phyloP scores from a whole-genome alignment of 2,329 filamentous ascomycete species.

The Ophiostoma perfectum region DNA sequence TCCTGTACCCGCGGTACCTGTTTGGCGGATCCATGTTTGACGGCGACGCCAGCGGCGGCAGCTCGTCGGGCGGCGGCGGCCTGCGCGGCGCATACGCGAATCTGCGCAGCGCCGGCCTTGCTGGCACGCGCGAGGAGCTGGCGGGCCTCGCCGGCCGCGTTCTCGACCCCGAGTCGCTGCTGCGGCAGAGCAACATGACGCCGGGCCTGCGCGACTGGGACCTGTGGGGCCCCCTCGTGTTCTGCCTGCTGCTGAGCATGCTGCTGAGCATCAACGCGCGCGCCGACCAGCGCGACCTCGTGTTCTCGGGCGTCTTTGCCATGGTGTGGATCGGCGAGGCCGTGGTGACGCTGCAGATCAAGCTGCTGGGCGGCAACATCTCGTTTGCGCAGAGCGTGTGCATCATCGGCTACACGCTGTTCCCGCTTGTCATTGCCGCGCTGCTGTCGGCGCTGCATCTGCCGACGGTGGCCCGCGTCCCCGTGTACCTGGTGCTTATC shows the following conservation, averaged over 20 bases:
- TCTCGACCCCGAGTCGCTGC: conserved; percentile 57
- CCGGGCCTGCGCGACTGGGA: conserved; percentile 94
- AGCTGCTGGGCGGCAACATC: conserved; percentile 90
- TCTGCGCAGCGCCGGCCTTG: conserved; percentile 53
- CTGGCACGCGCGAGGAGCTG: conserved; percentile 57
- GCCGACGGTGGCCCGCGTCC: conserved; percentile 75
- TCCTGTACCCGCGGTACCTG: conserved; percentile 91
- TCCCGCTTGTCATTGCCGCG: conserved; percentile 89
- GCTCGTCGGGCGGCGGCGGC: conserved; percentile 7
- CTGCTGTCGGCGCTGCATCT: conserved; percentile 79
- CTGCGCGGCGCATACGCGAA: conserved; percentile 58
- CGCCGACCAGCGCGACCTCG: conserved; percentile 73
- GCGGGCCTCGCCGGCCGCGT: conserved; percentile 56
- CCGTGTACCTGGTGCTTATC: conserved; percentile 82
- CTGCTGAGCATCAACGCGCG: conserved; percentile 77
- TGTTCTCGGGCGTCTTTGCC: conserved; percentile 94
- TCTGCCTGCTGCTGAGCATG: conserved; percentile 72
- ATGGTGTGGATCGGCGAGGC: conserved; percentile 97
- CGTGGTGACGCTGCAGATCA: conserved; percentile 96
- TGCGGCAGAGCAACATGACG: conserved; percentile 67
- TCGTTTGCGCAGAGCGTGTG: conserved; percentile 97
- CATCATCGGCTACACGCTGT: conserved; percentile 97
- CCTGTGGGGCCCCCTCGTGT: conserved; percentile 93
- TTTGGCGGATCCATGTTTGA: conserved; percentile 65
- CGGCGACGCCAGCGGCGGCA: conserved; percentile 38